Evolutionary conservation across 2,329 filamentous ascomycete genomes (phyloP).

Genomic region (Rutstroemia sp.): DNA sequence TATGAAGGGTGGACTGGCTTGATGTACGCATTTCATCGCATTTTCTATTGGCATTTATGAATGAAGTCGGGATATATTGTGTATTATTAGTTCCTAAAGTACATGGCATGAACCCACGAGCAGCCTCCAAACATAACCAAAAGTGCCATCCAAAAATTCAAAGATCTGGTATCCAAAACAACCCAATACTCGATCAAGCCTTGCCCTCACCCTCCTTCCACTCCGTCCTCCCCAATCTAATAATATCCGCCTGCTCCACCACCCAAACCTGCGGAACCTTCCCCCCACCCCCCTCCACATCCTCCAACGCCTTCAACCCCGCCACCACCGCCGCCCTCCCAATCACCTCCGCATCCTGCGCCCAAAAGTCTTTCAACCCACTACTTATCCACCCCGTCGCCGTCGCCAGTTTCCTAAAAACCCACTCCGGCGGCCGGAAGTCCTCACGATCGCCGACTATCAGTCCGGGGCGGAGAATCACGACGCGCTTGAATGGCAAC

Average conservation of each 20-base stretch:
- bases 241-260: conserved; percentile 41
- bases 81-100: too few relatives aligned
- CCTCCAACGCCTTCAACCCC: conserved; percentile 38
- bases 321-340: conserved; percentile 45
- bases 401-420: conserved; percentile 47
- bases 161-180: too few relatives aligned
- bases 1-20: too few relatives aligned
- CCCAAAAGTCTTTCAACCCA: conserved; percentile 54
- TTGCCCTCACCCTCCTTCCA: conserved; percentile 17
- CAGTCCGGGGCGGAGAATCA: conserved; percentile 71
- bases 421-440: conserved; percentile 49
- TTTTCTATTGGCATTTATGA: too few relatives aligned
- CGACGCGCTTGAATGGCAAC: conserved; percentile 67
- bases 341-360: conserved; percentile 57
- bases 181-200: not conserved
- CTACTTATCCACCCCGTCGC: conserved; percentile 47
- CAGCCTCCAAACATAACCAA: too few relatives aligned
- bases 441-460: conserved; percentile 66
- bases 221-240: conserved; percentile 41
- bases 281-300: conserved; percentile 36
- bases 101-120: too few relatives aligned
- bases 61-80: too few relatives aligned
- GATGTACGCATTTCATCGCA: too few relatives aligned
- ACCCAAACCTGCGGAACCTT: conserved; percentile 40
- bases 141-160: too few relatives aligned